phyloP scores from a whole-genome alignment of 179 eudicot genomes.

The Silene noctiflora region DNA sequence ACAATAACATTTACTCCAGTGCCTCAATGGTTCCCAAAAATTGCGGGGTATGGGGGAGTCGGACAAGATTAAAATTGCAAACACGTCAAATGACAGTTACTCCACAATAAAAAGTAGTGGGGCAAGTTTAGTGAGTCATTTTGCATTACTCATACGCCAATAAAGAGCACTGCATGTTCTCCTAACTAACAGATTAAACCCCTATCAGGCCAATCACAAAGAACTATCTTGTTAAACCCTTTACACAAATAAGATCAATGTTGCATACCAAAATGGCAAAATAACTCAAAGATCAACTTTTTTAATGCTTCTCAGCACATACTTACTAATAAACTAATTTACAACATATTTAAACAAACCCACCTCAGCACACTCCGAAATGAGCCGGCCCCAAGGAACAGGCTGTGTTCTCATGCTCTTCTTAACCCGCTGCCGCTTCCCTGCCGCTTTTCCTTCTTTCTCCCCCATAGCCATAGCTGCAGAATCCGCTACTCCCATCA shows the following conservation, averaged over 20 bases:
- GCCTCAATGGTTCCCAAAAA: too few relatives aligned
- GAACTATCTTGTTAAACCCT: background rate
- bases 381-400: slow-evolving; percentile 77
- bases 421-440: slow-evolving; percentile 48
- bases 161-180: background rate
- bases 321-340: background rate
- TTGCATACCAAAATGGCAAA: background rate
- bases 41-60: too few relatives aligned
- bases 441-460: slow-evolving; percentile 40
- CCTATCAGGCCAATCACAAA: background rate
- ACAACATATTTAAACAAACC: slow-evolving; percentile 8
- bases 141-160: background rate
- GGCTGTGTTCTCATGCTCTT: slow-evolving; percentile 36
- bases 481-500: slow-evolving; percentile 35
- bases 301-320: background rate
- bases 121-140: too few relatives aligned
- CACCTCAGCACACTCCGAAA: slow-evolving; percentile 81
- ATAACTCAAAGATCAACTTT: slow-evolving; percentile 2
- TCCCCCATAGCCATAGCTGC: slow-evolving; percentile 27
- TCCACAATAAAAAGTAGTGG: too few relatives aligned
- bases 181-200: background rate
- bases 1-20: too few relatives aligned
- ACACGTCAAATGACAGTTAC: too few relatives aligned
- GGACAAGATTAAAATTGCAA: too few relatives aligned
- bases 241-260: background rate